A percentile compares a stretch with the other conserved stretches of the same genome.
Evolutionary conservation across 2,329 filamentous ascomycete genomes (phyloP).

Genomic region (Cryphonectria nitschkei): DNA sequence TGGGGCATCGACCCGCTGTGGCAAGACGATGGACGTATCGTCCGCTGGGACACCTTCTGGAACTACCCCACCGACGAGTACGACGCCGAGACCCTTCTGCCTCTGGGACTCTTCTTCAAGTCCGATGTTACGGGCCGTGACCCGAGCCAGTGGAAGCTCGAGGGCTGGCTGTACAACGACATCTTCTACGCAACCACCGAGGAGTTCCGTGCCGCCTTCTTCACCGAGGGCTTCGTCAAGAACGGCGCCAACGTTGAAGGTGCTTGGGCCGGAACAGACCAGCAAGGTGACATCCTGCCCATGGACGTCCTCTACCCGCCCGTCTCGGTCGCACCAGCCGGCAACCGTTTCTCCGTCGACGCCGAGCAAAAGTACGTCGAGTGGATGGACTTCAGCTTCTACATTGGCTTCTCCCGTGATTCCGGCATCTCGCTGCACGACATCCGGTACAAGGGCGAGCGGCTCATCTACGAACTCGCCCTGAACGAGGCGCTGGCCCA

Average conservation of each 20-base stretch:
- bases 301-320: constrained; percentile 45
- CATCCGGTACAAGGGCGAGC: constrained; percentile 57
- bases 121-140: constrained; percentile 55
- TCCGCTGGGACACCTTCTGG: constrained; percentile 54
- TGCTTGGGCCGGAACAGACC: constrained; percentile 49
- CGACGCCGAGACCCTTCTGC: constrained; percentile 48
- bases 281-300: constrained; percentile 41
- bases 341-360: constrained; percentile 48
- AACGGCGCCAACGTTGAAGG: constrained; percentile 52
- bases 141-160: constrained; percentile 52
- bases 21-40: constrained; percentile 45
- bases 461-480: constrained; percentile 59
- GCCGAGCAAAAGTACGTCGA: constrained; percentile 47
- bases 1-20: constrained; percentile 48
- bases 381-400: constrained; percentile 59
- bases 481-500: constrained; percentile 59
- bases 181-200: constrained; percentile 56
- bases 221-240: constrained; percentile 48
- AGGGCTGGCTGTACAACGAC: constrained; percentile 58
- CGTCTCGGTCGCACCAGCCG: constrained; percentile 42
- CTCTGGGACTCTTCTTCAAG: constrained; percentile 49
- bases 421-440: constrained; percentile 54
- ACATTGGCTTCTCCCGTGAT: constrained; percentile 52
- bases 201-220: constrained; percentile 50
- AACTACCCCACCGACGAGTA: constrained; percentile 43